phyloP scores from a whole-genome alignment of 2,329 filamentous ascomycete genomes.

The Trichophyton simii region DNA sequence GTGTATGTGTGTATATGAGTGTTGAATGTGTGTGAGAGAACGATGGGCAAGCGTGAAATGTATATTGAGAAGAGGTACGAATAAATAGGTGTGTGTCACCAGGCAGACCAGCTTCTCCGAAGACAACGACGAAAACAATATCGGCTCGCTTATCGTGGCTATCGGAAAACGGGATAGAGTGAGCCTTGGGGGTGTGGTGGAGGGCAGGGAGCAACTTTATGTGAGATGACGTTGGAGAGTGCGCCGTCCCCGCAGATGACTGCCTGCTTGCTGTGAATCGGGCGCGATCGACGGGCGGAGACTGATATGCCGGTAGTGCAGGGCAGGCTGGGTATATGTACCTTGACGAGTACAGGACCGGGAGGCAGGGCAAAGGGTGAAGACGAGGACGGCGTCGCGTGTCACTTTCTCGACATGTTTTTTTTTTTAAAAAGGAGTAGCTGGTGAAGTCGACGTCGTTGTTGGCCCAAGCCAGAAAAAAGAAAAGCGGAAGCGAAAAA shows the following conservation, averaged over 20 bases:
- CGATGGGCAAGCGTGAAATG: not conserved
- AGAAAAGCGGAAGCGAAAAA: constrained; percentile 13
- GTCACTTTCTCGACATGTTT: not conserved
- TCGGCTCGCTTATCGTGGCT: not conserved
- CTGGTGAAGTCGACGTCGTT: not conserved
- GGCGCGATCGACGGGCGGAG: not conserved
- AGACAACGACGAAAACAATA: not conserved
- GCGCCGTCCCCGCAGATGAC: not conserved
- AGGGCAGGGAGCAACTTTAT: not conserved
- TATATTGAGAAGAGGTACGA: not conserved
- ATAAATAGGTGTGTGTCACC: constrained; percentile 3
- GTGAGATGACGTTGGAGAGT: constrained; percentile 1
- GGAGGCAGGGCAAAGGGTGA: not conserved
- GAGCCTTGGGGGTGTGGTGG: not conserved
- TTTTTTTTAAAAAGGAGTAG: not conserved
- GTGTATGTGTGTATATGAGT: not conserved
- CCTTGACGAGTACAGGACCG: not conserved
- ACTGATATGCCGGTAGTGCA: not conserved
- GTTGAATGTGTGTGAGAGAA: not conserved
- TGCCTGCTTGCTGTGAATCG: not conserved
- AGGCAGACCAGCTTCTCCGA: not conserved
- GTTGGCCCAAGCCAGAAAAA: not conserved
- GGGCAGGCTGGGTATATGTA: not conserved
- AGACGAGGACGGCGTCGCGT: not conserved
- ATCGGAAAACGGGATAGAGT: not conserved